These are phyloP conservation scores for Bombardia bombarda DNA, from an alignment of 495 filamentous ascomycete genomes.

Conservation along the genomic window DNA sequence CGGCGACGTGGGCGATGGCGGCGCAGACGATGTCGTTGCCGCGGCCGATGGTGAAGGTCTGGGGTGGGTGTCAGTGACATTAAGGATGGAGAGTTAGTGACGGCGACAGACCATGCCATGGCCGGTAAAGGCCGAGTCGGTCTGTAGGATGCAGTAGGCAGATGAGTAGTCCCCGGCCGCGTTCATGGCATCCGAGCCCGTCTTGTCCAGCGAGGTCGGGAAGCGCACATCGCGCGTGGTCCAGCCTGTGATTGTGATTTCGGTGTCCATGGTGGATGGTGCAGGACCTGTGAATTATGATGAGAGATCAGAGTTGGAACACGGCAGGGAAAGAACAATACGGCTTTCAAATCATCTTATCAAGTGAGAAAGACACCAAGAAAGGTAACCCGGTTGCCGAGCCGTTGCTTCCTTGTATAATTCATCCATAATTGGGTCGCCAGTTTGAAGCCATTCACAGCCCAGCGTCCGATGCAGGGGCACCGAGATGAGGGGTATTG, in stretches of 20 bases:
- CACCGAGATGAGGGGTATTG: neutral
- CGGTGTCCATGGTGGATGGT: slow-evolving; percentile 26
- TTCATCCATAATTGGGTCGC: neutral
- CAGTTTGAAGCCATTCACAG: neutral
- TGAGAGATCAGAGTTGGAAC: neutral
- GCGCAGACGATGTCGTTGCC: slow-evolving; percentile 90
- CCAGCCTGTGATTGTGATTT: slow-evolving; percentile 76
- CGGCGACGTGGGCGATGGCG: slow-evolving; percentile 69
- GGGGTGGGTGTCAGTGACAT: neutral
- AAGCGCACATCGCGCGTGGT: slow-evolving; percentile 83
- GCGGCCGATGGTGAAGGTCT: slow-evolving; percentile 95
- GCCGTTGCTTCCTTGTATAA: neutral
- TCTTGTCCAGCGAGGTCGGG: slow-evolving; percentile 90
- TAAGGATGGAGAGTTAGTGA: neutral
- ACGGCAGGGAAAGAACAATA: neutral
- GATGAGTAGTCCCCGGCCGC: slow-evolving; percentile 87
- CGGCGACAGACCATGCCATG: slow-evolving; percentile 70
- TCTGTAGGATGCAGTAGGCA: slow-evolving; percentile 86
- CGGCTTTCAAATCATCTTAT: neutral
- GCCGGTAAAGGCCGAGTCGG: slow-evolving; percentile 62
- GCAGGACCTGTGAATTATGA: neutral
- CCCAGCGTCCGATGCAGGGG: neutral
- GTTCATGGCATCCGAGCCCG: slow-evolving; percentile 96
- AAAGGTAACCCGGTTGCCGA: neutral
- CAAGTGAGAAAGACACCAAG: neutral